phyloP scores from a whole-genome alignment of 2,329 filamentous ascomycete species.

The Colletotrichum chlorophyti region DNA sequence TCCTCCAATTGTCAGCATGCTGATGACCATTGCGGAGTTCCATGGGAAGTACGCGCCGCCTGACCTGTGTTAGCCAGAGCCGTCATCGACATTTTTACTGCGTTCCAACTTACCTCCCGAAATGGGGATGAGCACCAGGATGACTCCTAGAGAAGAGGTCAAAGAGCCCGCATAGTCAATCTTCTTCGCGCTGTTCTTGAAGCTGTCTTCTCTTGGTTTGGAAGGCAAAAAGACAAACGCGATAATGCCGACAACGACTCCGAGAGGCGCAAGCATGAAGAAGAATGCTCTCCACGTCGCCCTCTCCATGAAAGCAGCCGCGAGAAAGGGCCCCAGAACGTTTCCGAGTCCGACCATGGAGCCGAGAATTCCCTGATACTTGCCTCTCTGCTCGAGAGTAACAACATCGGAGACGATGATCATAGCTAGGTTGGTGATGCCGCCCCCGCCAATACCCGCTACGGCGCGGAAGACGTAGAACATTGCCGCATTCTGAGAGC shows the following conservation, averaged over 20 bases:
- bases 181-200: conserved; percentile 55
- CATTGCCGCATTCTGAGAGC: conserved; percentile 61
- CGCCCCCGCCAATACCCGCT: conserved; percentile 67
- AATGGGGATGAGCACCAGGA: conserved; percentile 68
- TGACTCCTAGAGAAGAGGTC: conserved; percentile 59
- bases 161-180: conserved; percentile 67
- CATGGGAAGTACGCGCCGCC: conserved; percentile 36
- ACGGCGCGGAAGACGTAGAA: conserved; percentile 68
- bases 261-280: conserved; percentile 57
- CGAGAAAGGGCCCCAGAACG: conserved; percentile 50
- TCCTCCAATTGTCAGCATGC: conserved; percentile 32
- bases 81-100: neutral
- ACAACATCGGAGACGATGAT: conserved; percentile 69
- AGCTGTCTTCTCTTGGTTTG: conserved; percentile 52
- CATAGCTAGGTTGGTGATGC: conserved; percentile 64
- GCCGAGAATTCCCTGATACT: conserved; percentile 54
- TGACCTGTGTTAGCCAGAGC: neutral
- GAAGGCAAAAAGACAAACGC: conserved; percentile 58
- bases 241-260: conserved; percentile 50
- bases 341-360: conserved; percentile 49
- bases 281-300: conserved; percentile 52
- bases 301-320: conserved; percentile 44
- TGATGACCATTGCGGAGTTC: conserved; percentile 35
- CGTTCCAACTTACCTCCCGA: conserved; percentile 53
- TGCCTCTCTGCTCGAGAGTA: conserved; percentile 63